These are phyloP conservation scores for Trichosporon ovoides DNA, from an alignment of 1,284 basidiomycete genomes.

Conservation along the genomic window DNA sequence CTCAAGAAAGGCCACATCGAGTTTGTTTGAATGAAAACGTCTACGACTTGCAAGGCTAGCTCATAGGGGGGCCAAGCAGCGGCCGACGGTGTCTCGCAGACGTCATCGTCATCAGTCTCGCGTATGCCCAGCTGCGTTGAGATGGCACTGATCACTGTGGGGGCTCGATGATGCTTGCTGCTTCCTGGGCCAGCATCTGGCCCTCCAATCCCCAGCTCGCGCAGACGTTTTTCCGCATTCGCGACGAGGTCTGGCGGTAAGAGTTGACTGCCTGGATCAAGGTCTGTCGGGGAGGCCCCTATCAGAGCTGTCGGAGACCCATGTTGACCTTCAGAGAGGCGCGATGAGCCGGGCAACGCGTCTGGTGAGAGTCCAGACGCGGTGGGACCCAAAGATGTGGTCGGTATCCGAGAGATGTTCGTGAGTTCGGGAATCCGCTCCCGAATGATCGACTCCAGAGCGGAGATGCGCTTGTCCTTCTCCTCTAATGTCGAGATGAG, in stretches of 20 bases:
- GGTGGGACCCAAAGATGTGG: background rate
- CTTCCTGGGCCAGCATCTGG: background rate
- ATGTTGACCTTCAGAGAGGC: background rate
- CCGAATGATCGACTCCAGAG: background rate
- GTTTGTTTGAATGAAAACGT: background rate
- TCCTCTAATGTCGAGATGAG: background rate
- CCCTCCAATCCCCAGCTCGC: background rate
- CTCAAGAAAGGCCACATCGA: conserved; percentile 2
- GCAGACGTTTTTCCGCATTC: background rate
- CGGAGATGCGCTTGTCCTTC: background rate
- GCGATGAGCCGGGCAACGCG: background rate
- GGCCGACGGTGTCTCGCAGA: conserved; percentile 1
- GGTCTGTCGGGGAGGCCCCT: background rate
- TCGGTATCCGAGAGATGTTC: background rate
- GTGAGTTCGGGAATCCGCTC: background rate
- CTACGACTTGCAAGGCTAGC: conserved; percentile 1
- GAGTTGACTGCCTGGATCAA: background rate
- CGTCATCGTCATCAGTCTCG: background rate
- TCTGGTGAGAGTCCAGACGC: background rate
- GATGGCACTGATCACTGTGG: background rate
- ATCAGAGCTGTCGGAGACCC: background rate
- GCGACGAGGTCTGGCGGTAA: background rate
- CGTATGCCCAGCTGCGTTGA: background rate
- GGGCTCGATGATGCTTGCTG: background rate
- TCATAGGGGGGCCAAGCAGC: background rate